Conservation (phyloP, 2,329 filamentous ascomycete genomes). For the Amphichorda felina region DNA sequence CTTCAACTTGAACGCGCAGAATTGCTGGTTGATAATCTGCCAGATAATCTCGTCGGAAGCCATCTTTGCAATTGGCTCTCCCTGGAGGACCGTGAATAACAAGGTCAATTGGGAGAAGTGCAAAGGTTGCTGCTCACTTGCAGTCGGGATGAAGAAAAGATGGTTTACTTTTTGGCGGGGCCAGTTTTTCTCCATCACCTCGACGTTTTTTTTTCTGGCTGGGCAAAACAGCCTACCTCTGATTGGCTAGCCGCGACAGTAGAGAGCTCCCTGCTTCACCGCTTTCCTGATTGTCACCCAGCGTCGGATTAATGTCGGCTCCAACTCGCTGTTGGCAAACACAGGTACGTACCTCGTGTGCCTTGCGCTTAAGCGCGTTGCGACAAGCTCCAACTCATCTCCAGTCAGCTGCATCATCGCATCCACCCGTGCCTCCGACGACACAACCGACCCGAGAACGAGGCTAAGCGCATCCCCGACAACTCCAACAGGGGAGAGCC, state of each 20-base stretch:
- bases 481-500: too few species aligned
- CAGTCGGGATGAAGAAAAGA: conserved; percentile 8
- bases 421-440: not conserved
- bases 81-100: not conserved
- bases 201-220: conserved; percentile 6
- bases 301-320: not conserved
- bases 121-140: conserved; percentile 1
- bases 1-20: conserved; percentile 93
- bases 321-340: not conserved
- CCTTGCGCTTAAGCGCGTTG: too few species aligned
- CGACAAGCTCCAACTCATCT: conserved; percentile 1
- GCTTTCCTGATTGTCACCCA: not conserved
- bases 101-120: conserved; percentile 1
- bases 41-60: conserved; percentile 94
- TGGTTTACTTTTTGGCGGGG: conserved; percentile 10
- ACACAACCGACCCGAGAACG: not conserved
- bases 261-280: not conserved
- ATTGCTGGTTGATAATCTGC: conserved; percentile 92
- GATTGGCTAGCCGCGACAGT: conserved; percentile 9
- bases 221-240: not conserved
- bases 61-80: conserved; percentile 35
- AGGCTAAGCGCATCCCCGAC: too few species aligned
- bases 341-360: conserved; percentile 1
- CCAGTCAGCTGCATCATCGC: conserved; percentile 2
- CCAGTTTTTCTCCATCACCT: conserved; percentile 3